Conservation (phyloP, 768 basidiomycete species). For the Gymnopilus dilepis region DNA sequence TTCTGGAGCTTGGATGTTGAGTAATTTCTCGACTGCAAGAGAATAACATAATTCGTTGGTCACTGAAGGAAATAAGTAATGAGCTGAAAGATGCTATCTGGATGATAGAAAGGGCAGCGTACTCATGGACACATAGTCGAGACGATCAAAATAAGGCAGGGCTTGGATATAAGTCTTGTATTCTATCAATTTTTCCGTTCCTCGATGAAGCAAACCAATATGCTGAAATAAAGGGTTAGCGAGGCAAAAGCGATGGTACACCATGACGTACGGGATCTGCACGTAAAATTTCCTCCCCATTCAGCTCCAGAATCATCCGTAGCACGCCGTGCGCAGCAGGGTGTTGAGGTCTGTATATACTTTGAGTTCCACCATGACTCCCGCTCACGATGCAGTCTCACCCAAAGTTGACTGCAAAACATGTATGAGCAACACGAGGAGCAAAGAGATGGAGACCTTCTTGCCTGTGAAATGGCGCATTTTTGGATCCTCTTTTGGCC, state of each 20-base stretch:
- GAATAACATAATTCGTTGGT: conserved; percentile 98
- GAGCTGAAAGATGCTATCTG: no score
- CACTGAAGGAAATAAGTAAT: conserved; percentile 69
- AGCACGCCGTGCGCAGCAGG: conserved; percentile 99
- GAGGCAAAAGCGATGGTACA: neutral
- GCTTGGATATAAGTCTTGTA: conserved; percentile 99
- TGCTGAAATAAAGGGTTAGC: conserved; percentile 57
- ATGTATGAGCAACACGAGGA: conserved; percentile 15
- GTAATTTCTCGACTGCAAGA: conserved; percentile 95
- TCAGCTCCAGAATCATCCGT: conserved; percentile 95
- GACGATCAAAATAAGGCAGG: conserved; percentile 96
- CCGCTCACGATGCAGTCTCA: conserved; percentile 38
- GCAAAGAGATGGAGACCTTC: conserved; percentile 27
- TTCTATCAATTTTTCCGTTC: conserved; percentile 98
- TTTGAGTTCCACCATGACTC: conserved; percentile 8
- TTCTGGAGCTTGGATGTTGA: conserved; percentile 96
- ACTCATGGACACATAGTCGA: conserved; percentile 99
- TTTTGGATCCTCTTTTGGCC: conserved; percentile 77
- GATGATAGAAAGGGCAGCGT: conserved; percentile 35
- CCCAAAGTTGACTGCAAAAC: conserved; percentile 87
- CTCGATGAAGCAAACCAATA: conserved; percentile 94
- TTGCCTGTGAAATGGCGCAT: conserved; percentile 94
- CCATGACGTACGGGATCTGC: conserved; percentile 71
- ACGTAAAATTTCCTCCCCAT: conserved; percentile 93
- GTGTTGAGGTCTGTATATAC: conserved; percentile 80